Evolutionary conservation across 2,329 filamentous ascomycete genomes (phyloP), one percentile per base, ranked within the genome.

Genomic region (Pestalotiopsis sp.): DNA sequence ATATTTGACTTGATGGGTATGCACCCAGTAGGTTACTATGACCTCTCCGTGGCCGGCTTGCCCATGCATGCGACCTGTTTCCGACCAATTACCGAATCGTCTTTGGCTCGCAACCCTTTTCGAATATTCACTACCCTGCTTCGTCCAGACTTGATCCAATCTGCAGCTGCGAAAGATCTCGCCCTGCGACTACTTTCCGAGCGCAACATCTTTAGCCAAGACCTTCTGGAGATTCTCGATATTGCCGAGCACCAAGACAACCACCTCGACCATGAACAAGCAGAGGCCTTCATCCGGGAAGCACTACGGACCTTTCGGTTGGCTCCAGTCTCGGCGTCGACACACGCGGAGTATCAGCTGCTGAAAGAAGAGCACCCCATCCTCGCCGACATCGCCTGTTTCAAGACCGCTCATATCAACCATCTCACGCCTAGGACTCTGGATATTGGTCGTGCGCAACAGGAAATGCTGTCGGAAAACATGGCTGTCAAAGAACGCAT

Each of bases 51-150:
- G 0, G 84, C 82, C 3, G 81, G 81, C 0, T 76, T 88, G 14
- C 86, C 85, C 0, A 81, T 87, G 74, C 84, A 87, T 67, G 84
- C 84, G 1, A 87, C 85, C 0, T 83, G 81, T 9, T 88, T 88
- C 69, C 81, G 86, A 1, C 84, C 85, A 0, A 76, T 73, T 0
- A 76, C 72, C 4, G 65, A 69, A 0, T 71, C 75, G 1, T 77
- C 82, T 0, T 75, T 87, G 3, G 68, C 73, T 2, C 72, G 71
- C 17, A 83, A 86, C 65, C 84, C 85, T 0, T 87, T 87, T 66
- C 78, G 81, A 1, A 77, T 83, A 11, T 82, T 83, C 68, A 80
- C 81, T 1, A 81, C 80, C 2, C 71, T 83, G 1, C 71, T 83
- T 11, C 72, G 85, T 0, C 79, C 80, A 20, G 82, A 85, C 3